Percentiles rank a stretch among this genome's conserved stretches.
phyloP scores from a whole-genome alignment of 2,329 filamentous ascomycete genomes.

The Aspergillus sp. region DNA sequence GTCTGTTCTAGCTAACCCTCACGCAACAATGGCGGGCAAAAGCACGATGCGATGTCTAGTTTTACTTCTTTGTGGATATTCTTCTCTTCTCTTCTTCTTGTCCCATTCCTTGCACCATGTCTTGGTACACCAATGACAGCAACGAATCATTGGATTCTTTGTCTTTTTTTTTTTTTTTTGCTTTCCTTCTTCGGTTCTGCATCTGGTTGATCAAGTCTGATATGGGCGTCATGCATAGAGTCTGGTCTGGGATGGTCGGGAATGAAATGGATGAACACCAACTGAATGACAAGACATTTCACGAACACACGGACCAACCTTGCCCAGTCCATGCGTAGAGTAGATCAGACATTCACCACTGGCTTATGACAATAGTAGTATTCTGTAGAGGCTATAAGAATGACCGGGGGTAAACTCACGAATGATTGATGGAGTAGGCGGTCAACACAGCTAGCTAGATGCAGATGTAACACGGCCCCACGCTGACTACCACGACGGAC shows the following conservation, averaged over 20 bases:
- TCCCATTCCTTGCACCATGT: conserved; percentile 1
- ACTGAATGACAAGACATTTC: conserved; percentile 10
- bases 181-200: neutral
- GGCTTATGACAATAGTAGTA: no score
- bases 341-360: no score
- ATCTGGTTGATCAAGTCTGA: conserved; percentile 6
- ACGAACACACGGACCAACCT: neutral
- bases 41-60: neutral
- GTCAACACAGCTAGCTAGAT: neutral
- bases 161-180: conserved; percentile 10
- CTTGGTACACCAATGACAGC: conserved; percentile 13
- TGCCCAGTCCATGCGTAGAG: neutral
- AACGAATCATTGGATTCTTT: conserved; percentile 15
- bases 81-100: neutral
- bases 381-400: no score
- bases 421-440: no score
- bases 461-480: neutral
- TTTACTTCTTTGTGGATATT: conserved; percentile 23
- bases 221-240: conserved; percentile 16
- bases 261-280: conserved; percentile 8
- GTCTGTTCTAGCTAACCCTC: neutral
- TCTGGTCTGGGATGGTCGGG: conserved; percentile 9
- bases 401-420: no score
- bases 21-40: neutral
- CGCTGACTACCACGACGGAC: neutral